Base-by-base conservation (phyloP, 352 stramenopile genomes). In the Phytophthora ohioensis region DNA sequence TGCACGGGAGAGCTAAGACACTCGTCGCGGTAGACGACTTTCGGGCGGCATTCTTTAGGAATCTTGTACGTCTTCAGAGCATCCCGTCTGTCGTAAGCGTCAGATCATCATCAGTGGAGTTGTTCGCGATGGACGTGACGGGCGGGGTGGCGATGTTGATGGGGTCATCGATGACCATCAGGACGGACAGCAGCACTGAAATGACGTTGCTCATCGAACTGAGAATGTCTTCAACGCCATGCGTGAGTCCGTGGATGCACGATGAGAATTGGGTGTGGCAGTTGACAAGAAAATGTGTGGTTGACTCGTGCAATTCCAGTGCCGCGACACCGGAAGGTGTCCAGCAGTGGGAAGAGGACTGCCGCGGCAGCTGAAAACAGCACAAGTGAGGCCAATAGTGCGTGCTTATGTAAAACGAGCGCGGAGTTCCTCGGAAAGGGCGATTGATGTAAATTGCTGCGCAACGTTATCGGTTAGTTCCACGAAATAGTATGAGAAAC, bases 141-240 rank as follows among this genome's bases (percentile, higher is more conserved):
- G 59, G 59, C 0, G 59, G 59, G 2, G 59, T 67, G 12, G 60
- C 48, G 48, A 66, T 65, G 46, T 65, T 51, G 58, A 57, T 69
- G 30, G 69, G 69, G 36, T 76, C 63, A 38, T 76, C 69, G 31
- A 76, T 69, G 21, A 76, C 73, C 51, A 76, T 60, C 2, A 76
- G 52, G 11, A 72, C 69, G 9, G 63, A 69, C 36, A 76, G 27
- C 4, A 76, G 35, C 0, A 67, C 52, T 4, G 69, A 73, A 2
- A 71, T 52, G 8, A n/a, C n/a, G n/a, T 62, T 68, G 64, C 69
- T 76, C 64, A 73, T 65, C 0, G 49, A 32, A 17, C 69, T 64
- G 8, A 71, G 68, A 0, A 76, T 32, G 2, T 34, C 39, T 13
- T 69, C 52, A 2, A 73, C 69, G 12, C 64, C 64, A 36, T 30